Evolutionary conservation across 1,284 basidiomycete genomes (phyloP), one percentile per base, ranked within the genome.

Genomic region (Naganishia liquefaciens): DNA sequence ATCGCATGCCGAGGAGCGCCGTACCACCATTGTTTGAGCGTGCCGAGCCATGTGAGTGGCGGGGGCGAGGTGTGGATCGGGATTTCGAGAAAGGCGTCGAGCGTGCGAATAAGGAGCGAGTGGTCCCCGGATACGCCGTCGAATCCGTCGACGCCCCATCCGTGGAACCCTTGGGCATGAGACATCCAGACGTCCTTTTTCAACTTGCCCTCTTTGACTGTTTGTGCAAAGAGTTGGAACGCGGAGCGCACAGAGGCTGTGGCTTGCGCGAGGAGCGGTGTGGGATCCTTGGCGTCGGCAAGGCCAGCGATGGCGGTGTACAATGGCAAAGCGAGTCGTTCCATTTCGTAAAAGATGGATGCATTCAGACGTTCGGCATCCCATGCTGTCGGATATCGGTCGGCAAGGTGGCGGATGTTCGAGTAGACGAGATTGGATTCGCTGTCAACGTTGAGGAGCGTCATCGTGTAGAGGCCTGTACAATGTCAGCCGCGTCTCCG

Each of bases 101-200:
- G 39, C 23, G 64, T 62, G 13, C 64, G 58, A 17, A 66, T 62
- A 6, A 66, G 52, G 21, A 66, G 23, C 27, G 64, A 66, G 19
- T 66, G 58, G 37, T 66, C 64, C 5, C 64, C 64, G 17, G 52
- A 55, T 25, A 66, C 64, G 17, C 64, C 64, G 37, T 66, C 64
- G 27, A 49, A 66, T n/a, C 44, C 64, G 43, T 62, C 58, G 3
- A 66, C 33, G 13, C 64, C 64, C 64, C 64, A 66, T 50, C 64
- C 64, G 40, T 66, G 64, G 28, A 66, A 66, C 25, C 64, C 64
- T 53, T 66, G 64, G 13, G 64, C 64, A 40, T 66, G 64, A 15
- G 58, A 62, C 64, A 66, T 66, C 64, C 64, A 66, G 27, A 62
- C 64, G 46, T 66, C 64, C n/a, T 66, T 66, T 30, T 50, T 43